Base-by-base conservation (phyloP, 2,329 filamentous ascomycete species). In the Fusarium sp. region DNA sequence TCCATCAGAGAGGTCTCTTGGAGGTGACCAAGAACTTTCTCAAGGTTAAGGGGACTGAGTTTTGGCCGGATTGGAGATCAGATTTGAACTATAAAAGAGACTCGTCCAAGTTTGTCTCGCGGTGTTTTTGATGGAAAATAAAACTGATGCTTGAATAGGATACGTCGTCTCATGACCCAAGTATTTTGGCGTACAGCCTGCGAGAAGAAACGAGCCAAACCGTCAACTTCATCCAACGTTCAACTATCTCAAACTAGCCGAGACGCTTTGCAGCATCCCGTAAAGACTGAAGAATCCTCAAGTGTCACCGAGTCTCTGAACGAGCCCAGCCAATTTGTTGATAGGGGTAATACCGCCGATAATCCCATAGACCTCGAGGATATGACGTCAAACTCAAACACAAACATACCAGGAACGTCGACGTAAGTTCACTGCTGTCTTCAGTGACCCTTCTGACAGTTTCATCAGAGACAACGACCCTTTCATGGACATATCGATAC, bases 11-110 rank as follows among this genome's bases (percentile, higher is more conserved):
- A 34, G 72, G 67, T 4, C 56, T 74, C 20, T 25, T 58, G n/a
- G 70, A 74, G 16, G 48, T 74, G 41, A 60, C 67, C 4, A 53
- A 51, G 8, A 40, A 60, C n/a, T 74, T 74, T 11, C 62, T 74
- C 6, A 34, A 64, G 8, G 43, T 29, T 5, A 34, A 73, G 18
- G 49, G 72, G 8, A 5, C 6, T 6, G 46, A 67, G 12, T 74
- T 65, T 40, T 75, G 73, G 73, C 73, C 73, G 1, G 0, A 38
- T 38, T 38, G 34, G 34, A 38, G 0, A n/a, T 0, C 34, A 0
- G 34, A 38, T 38, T 4, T 38, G 18, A 38, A 38, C 18, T 38
- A 38, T 2, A 2, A 38, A 1, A 38, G 34, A 27, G 67, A 74
- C 15, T 27, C n/a, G 30, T 16, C 5, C 5, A 53, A 52, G 72